Evolutionary conservation across 2,329 filamentous ascomycete genomes (phyloP).

Genomic region (Chaetomium sp.): DNA sequence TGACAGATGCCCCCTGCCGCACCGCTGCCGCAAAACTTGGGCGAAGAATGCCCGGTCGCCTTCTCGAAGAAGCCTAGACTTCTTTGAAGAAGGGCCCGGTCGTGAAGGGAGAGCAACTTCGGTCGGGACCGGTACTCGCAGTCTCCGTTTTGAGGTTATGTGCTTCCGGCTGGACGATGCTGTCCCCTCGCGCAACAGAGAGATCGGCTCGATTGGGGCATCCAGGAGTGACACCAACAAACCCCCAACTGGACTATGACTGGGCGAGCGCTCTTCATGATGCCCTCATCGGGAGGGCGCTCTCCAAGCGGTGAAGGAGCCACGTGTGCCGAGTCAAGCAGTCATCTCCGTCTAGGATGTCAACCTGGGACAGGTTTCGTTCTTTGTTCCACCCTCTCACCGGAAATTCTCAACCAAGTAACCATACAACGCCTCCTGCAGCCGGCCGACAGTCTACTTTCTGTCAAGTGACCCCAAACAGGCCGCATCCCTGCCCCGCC

Average conservation of each 20-base stretch:
- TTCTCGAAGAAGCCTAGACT: slow-evolving; percentile 46
- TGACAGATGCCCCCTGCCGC: slow-evolving; percentile 46
- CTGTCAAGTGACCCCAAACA: slow-evolving; percentile 47
- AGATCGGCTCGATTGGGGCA: slow-evolving; percentile 6
- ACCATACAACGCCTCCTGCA: slow-evolving; percentile 52
- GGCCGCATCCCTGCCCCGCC: slow-evolving; percentile 47
- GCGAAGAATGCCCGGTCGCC: slow-evolving; percentile 35
- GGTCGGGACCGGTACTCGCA: slow-evolving; percentile 7
- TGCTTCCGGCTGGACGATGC: slow-evolving; percentile 5
- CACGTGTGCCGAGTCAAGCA: slow-evolving; percentile 61
- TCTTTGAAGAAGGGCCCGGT: slow-evolving; percentile 32
- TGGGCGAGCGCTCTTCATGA: slow-evolving; percentile 1
- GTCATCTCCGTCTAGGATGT: slow-evolving; percentile 42
- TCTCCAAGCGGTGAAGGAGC: slow-evolving; percentile 25
- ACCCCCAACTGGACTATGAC: neutral
- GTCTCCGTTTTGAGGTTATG: neutral
- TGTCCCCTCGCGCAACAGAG: slow-evolving; percentile 13
- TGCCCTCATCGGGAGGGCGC: slow-evolving; percentile 3
- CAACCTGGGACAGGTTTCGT: slow-evolving; percentile 40
- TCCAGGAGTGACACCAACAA: slow-evolving; percentile 16
- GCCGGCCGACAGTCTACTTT: slow-evolving; percentile 47
- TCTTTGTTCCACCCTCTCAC: slow-evolving; percentile 52
- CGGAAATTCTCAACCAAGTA: slow-evolving; percentile 42
- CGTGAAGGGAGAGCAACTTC: slow-evolving; percentile 41
- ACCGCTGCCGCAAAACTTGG: slow-evolving; percentile 38